These are phyloP conservation scores for Stagonosporopsis rhizophila DNA, from an alignment of 2,329 filamentous ascomycete genomes.

Conservation along the genomic window DNA sequence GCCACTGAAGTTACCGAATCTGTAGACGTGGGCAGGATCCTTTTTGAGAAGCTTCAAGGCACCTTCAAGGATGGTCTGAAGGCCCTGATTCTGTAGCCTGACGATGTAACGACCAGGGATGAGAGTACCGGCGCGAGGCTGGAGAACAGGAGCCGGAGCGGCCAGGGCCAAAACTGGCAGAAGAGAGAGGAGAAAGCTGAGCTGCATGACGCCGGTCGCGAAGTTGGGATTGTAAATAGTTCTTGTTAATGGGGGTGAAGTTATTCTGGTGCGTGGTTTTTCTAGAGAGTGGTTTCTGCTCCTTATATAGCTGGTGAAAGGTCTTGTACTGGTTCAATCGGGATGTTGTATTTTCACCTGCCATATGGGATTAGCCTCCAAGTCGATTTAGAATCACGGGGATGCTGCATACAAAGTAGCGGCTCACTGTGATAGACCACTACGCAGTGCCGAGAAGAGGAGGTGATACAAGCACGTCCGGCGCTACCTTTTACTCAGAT, in stretches of 20 bases:
- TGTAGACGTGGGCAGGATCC: conserved; percentile 46
- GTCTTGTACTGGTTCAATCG: conserved; percentile 18
- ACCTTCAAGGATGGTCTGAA: conserved; percentile 35
- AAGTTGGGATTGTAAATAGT: conserved; percentile 22
- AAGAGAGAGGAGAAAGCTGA: conserved; percentile 48
- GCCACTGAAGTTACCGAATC: conserved; percentile 50
- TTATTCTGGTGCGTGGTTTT: conserved; percentile 38
- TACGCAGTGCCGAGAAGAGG: conserved; percentile 38
- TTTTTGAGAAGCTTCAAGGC: conserved; percentile 37
- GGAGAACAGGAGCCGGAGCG: conserved; percentile 49
- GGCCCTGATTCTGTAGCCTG: conserved; percentile 52
- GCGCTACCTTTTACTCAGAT: conserved; percentile 30
- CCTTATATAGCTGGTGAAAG: conserved; percentile 41
- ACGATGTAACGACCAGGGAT: conserved; percentile 56
- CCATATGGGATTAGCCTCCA: conserved; percentile 38
- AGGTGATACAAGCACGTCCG: conserved; percentile 40
- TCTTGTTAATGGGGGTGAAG: conserved; percentile 31
- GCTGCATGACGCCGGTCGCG: conserved; percentile 48
- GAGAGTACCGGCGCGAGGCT: conserved; percentile 44
- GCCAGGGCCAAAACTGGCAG: conserved; percentile 47
- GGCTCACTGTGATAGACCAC: conserved; percentile 37
- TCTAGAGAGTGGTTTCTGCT: conserved; percentile 17
- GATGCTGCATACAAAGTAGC: conserved; percentile 23
- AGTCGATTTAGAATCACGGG: conserved; percentile 23
- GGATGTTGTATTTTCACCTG: conserved; percentile 35